Conservation (phyloP, 345 rosid species). For the Syzygium jambos region DNA sequence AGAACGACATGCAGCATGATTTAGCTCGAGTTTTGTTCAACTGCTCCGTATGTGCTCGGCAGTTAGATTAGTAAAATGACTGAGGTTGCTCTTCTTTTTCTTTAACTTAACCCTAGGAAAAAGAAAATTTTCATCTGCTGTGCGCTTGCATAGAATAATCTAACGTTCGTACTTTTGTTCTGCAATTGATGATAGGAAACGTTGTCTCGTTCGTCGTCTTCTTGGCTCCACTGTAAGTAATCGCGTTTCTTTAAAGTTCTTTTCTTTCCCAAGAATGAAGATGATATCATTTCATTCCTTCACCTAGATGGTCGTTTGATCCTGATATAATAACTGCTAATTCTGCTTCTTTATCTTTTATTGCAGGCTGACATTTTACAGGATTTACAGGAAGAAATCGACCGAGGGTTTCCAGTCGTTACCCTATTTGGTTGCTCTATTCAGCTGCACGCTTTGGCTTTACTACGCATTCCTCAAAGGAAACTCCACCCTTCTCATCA, state of each 20-base stretch:
- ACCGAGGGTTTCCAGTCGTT: slow-evolving; percentile 73
- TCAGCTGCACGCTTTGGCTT: slow-evolving; percentile 91
- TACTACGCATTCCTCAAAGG: slow-evolving; percentile 63
- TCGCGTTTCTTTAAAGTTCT: neutral
- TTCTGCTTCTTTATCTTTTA: neutral
- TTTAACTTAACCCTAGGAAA: neutral
- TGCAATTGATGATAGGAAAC: slow-evolving; percentile 46
- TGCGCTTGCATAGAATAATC: neutral
- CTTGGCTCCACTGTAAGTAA: slow-evolving; percentile 83
- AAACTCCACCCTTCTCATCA: slow-evolving; percentile 58
- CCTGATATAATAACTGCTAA: neutral
- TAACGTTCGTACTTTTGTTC: neutral
- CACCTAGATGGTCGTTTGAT: too few relatives aligned
- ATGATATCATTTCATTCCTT: neutral
- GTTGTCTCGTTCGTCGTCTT: slow-evolving; percentile 57
- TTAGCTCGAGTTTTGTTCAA: neutral
- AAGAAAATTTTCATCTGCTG: neutral
- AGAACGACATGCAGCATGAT: neutral
- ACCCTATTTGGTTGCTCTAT: slow-evolving; percentile 80
- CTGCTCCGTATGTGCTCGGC: neutral
- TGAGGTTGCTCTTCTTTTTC: neutral
- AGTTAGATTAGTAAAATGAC: neutral
- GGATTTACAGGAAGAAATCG: slow-evolving; percentile 60
- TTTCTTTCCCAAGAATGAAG: neutral
- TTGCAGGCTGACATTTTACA: slow-evolving; percentile 67